Conservation (phyloP, 805 yeast genomes). For the Lipomyces lipofer region DNA sequence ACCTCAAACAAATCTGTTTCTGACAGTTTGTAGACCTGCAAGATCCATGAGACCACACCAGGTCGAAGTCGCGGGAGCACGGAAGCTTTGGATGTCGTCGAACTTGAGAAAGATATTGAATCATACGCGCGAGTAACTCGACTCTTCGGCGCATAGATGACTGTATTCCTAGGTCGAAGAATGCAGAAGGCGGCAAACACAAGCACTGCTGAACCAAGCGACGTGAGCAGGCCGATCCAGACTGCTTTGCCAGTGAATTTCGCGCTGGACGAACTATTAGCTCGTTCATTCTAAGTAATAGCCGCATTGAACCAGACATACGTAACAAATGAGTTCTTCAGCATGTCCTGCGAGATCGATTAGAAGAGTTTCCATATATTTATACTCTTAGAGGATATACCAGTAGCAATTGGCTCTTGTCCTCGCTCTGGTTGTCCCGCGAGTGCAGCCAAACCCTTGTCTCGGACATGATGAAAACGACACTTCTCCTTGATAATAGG, state of each 20-base stretch:
- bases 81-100: conserved; percentile 19
- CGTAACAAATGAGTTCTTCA: conserved; percentile 22
- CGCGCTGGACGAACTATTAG: conserved; percentile 7
- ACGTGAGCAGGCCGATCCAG: conserved; percentile 40
- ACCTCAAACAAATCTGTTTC: conserved; percentile 35
- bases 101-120: conserved; percentile 14
- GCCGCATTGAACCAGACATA: neutral
- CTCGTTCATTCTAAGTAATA: neutral
- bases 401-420: conserved; percentile 19
- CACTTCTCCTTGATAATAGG: too few species aligned
- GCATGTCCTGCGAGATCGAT: conserved; percentile 9
- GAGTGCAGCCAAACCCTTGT: too few species aligned
- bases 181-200: conserved; percentile 36
- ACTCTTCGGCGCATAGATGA: conserved; percentile 40
- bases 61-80: conserved; percentile 31
- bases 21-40: conserved; percentile 24
- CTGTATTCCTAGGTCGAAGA: conserved; percentile 38
- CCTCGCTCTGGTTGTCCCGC: too few species aligned
- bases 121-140: neutral
- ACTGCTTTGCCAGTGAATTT: conserved; percentile 40
- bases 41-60: conserved; percentile 34
- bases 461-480: too few species aligned
- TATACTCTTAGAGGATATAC: neutral
- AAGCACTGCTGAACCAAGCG: conserved; percentile 39
- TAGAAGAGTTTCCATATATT: neutral